phyloP scores from a whole-genome alignment of 2,329 filamentous ascomycete species.

The Cercospora zeae-maydis region DNA sequence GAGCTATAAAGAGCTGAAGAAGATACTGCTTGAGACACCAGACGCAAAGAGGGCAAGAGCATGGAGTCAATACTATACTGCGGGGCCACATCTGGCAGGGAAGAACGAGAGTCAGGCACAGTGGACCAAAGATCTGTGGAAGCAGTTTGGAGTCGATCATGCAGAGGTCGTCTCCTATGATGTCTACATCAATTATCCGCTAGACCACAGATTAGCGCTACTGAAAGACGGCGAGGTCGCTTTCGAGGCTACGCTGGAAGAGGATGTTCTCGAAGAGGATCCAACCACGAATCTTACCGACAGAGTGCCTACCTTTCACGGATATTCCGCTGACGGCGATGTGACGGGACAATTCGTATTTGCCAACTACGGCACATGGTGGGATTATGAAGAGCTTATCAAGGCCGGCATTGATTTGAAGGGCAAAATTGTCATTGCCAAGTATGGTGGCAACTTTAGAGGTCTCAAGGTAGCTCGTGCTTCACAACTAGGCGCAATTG shows the following conservation, averaged over 20 bases:
- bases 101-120: conserved; percentile 52
- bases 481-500: conserved; percentile 84
- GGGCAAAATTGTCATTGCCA: conserved; percentile 82
- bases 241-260: conserved; percentile 65
- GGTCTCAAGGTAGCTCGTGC: conserved; percentile 91
- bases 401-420: conserved; percentile 69
- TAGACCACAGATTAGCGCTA: conserved; percentile 46
- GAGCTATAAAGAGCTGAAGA: conserved; percentile 53
- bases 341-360: conserved; percentile 84
- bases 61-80: conserved; percentile 51
- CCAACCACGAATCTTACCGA: conserved; percentile 68
- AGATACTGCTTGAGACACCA: conserved; percentile 54
- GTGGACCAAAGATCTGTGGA: conserved; percentile 50
- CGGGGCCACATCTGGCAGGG: conserved; percentile 50
- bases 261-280: conserved; percentile 82
- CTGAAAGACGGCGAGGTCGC: conserved; percentile 39
- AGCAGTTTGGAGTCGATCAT: conserved; percentile 47
- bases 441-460: conserved; percentile 82
- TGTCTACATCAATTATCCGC: conserved; percentile 51
- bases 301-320: conserved; percentile 85
- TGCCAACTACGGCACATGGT: conserved; percentile 84
- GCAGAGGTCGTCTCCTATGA: conserved; percentile 49
- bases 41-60: conserved; percentile 49
- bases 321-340: conserved; percentile 88
- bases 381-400: conserved; percentile 78